Conservation (phyloP, 2,329 filamentous ascomycete genomes). For the Microcyclosporella mali region DNA sequence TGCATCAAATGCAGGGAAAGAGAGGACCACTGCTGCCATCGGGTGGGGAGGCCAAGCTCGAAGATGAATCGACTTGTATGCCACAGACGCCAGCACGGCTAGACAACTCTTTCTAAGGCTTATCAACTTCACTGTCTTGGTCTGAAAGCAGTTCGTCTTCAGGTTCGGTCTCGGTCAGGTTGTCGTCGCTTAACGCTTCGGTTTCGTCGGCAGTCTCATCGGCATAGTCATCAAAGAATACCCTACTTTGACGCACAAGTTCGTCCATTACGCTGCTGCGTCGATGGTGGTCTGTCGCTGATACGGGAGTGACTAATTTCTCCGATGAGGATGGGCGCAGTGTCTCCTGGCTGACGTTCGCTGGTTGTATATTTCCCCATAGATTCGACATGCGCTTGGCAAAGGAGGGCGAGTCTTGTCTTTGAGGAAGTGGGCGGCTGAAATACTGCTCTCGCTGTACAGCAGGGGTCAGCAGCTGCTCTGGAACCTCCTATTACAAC, state of each 20-base stretch:
- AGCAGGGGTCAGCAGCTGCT: conserved; percentile 19
- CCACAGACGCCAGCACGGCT: too few species aligned
- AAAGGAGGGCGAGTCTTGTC: conserved; percentile 27
- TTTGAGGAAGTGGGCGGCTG: conserved; percentile 11
- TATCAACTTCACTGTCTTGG: neutral
- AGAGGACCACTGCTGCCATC: too few species aligned
- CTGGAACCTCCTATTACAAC: conserved; percentile 16
- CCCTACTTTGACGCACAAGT: conserved; percentile 40
- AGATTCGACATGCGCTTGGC: conserved; percentile 27
- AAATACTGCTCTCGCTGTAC: conserved; percentile 11
- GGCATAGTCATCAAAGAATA: conserved; percentile 42
- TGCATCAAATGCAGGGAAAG: too few species aligned
- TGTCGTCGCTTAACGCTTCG: conserved; percentile 3
- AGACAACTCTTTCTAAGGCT: neutral
- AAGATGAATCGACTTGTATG: too few species aligned
- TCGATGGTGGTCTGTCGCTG: conserved; percentile 11
- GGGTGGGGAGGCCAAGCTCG: too few species aligned
- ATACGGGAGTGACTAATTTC: conserved; percentile 6
- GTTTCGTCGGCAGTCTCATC: conserved; percentile 16
- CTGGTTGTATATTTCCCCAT: conserved; percentile 19
- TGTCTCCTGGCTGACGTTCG: conserved; percentile 20
- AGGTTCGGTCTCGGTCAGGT: neutral
- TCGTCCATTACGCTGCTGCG: conserved; percentile 38
- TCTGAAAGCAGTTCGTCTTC: conserved; percentile 1
- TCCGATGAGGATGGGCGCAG: conserved; percentile 13